These are phyloP conservation scores for Colletotrichum kahawae DNA, from an alignment of 2,329 filamentous ascomycete genomes.

Conservation along the genomic window DNA sequence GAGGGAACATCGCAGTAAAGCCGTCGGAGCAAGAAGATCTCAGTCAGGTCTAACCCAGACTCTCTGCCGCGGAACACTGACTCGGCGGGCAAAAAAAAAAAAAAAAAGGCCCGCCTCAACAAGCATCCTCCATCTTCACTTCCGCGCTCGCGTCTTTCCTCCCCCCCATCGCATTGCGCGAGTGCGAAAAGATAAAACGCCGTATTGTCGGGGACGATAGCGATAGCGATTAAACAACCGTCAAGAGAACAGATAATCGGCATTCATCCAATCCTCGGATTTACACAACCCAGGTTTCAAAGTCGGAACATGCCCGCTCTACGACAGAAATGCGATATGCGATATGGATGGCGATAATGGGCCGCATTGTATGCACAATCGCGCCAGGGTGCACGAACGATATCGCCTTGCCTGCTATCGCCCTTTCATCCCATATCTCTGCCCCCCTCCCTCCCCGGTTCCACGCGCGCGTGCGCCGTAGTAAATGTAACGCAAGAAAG, in stretches of 20 bases:
- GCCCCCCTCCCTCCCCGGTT: background rate
- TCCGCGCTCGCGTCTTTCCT: background rate
- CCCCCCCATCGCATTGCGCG: background rate
- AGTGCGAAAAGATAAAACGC: background rate
- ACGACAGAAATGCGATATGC: background rate
- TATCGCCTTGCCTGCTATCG: background rate
- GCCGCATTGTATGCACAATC: background rate
- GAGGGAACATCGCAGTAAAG: background rate
- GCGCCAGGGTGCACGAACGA: background rate
- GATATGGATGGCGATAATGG: background rate
- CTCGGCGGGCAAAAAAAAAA: rapidly evolving
- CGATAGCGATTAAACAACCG: background rate
- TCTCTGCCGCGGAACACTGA: background rate
- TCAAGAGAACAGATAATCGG: background rate
- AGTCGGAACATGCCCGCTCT: background rate
- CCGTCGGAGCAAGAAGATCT: background rate
- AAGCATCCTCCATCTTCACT: background rate
- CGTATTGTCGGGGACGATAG: background rate
- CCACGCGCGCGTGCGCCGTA: background rate
- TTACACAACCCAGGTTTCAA: background rate
- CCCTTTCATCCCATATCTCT: background rate
- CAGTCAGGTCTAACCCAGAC: background rate
- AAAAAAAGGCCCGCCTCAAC: background rate
- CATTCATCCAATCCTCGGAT: background rate
- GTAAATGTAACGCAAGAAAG: background rate